A percentile compares a stretch with the other conserved stretches of the same genome.
phyloP scores from a whole-genome alignment of 148 eudicot genomes.

The Camellia sinensis region DNA sequence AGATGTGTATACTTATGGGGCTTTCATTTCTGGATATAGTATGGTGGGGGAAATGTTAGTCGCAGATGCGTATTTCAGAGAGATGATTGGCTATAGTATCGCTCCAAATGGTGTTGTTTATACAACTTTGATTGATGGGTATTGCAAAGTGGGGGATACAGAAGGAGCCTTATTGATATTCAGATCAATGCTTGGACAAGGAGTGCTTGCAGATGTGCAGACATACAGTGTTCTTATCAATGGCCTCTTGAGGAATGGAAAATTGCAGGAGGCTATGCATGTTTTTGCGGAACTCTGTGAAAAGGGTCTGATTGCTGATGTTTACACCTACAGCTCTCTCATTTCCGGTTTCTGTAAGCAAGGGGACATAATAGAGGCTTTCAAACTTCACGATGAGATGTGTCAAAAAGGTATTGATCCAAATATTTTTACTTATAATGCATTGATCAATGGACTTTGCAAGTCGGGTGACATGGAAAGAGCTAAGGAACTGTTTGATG shows the following conservation, averaged over 20 bases:
- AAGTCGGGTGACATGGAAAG: conserved; percentile 52
- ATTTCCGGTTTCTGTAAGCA: conserved; percentile 69
- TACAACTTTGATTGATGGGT: conserved; percentile 62
- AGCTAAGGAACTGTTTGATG: conserved; percentile 59
- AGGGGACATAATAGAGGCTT: conserved; percentile 59
- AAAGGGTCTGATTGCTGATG: conserved; percentile 66
- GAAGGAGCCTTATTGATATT: conserved; percentile 50
- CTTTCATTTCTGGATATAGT: conserved; percentile 61
- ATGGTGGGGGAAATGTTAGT: conserved; percentile 47
- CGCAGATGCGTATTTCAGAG: conserved; percentile 54
- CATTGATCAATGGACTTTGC: conserved; percentile 75
- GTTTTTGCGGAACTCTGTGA: conserved; percentile 44
- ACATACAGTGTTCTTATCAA: conserved; percentile 59
- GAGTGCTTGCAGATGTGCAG: conserved; percentile 50
- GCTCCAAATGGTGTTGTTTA: conserved; percentile 54
- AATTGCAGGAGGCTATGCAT: conserved; percentile 53
- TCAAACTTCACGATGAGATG: conserved; percentile 59
- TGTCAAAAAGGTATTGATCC: conserved; percentile 53
- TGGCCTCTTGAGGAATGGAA: conserved; percentile 65
- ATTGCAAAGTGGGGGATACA: conserved; percentile 58
- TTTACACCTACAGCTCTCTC: conserved; percentile 66
- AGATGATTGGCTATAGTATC: conserved; percentile 61
- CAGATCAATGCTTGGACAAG: conserved; percentile 46
- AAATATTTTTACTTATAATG: conserved; percentile 73
- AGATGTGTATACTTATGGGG: conserved; percentile 71